Base-by-base conservation (phyloP, 805 yeast genomes). In the Spathaspora sp. region DNA sequence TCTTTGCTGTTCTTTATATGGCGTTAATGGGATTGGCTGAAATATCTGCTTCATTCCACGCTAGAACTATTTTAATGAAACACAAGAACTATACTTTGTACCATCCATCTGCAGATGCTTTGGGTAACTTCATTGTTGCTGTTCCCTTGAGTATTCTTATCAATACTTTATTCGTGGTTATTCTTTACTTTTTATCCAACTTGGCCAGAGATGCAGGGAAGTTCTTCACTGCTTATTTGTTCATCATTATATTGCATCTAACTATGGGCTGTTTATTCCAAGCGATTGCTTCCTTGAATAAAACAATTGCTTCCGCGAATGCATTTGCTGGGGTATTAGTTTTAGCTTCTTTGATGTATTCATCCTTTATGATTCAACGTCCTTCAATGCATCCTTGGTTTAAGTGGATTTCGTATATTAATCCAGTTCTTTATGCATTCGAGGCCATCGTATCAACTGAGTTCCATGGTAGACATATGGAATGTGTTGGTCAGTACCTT, bases 1-100 rank as follows among this genome's bases (percentile, higher is more conserved):
- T 82, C 67, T 86, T 83, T 58, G 72, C 82, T 19, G 69, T 82
- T 10, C 70, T 86, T 55, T 83, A 81, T 63, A 76, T 75, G 60
- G 65, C 77, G 8, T 70, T 80, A 59, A 69, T 76, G 70, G 77
- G 79, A 44, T 57, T 79, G 46, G 80, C 83, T 3, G 80, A 77
- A 53, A 68, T 78, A 8, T 55, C 68, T 10, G 60, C 65, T 17
- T 53, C 66, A 1, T 65, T 65, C 46, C 47, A 51, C 10, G 55
- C 53, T 12, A 54, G 70, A 45, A 64, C 65, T 16, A 62, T 66
- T 26, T 55, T 66, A 52, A 63, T 63, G 68, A 66, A 66, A 49
- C 69, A 66, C 29, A 57, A 58, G 19, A 62, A 63, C 40, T 66
- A 65, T 49, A 58, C 61, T 35, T 52, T 66, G 50, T 66, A 62